These are phyloP conservation scores for Ganoderma lingzhi DNA, from an alignment of 1,284 basidiomycete genomes.

Conservation along the genomic window DNA sequence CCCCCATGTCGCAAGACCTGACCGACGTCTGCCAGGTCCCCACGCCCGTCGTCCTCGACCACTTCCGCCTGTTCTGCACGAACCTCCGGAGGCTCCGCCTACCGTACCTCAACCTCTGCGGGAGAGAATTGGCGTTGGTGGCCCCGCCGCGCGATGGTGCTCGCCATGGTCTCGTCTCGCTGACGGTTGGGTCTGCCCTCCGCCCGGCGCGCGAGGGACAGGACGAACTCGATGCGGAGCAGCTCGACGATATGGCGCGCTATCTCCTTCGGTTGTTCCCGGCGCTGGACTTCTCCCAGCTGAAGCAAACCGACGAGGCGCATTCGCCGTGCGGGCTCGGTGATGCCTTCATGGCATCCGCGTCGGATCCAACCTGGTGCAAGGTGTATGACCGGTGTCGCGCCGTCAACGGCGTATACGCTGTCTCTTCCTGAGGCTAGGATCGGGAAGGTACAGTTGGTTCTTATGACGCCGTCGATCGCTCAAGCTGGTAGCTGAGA, in stretches of 20 bases:
- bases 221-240: background rate
- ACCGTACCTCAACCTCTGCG: background rate
- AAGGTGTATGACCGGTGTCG: background rate
- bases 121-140: background rate
- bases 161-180: background rate
- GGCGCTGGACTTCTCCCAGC: background rate
- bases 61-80: background rate
- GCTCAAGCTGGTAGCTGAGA: no score
- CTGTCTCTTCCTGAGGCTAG: no score
- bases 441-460: background rate
- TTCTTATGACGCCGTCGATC: no score
- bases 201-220: background rate
- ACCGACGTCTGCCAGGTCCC: background rate
- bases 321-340: background rate
- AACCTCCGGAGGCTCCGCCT: conserved; percentile 1
- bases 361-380: background rate
- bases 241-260: background rate
- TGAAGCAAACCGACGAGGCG: background rate
- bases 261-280: background rate
- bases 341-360: background rate
- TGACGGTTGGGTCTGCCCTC: background rate
- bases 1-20: background rate
- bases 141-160: background rate
- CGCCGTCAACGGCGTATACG: background rate
- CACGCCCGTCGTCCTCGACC: background rate